Evolutionary conservation across 768 basidiomycete species (phyloP).

Genomic region (Boletus tomentosulus): DNA sequence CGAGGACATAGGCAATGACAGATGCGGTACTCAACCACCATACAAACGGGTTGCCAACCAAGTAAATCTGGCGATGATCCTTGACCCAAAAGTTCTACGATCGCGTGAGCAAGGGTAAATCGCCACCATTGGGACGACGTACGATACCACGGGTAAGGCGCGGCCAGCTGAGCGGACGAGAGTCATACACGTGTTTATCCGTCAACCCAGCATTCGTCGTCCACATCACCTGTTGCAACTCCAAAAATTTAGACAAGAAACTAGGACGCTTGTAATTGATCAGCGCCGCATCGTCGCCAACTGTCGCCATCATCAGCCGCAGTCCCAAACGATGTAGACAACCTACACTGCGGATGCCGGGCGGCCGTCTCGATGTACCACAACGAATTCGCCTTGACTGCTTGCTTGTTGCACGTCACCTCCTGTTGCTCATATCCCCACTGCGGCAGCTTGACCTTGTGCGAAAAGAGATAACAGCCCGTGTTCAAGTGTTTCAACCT

Average conservation of each 20-base stretch:
- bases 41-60: constrained; percentile 89
- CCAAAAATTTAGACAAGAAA: constrained; percentile 87
- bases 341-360: constrained; percentile 66
- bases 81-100: constrained; percentile 96
- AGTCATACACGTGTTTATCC: constrained; percentile 92
- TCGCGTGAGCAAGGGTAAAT: background rate
- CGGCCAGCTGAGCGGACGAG: constrained; percentile 93
- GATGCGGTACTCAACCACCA: constrained; percentile 86
- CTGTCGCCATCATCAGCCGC: constrained; percentile 37
- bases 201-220: constrained; percentile 93
- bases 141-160: constrained; percentile 88
- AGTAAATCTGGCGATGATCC: constrained; percentile 92
- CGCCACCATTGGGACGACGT: constrained; percentile 31
- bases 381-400: constrained; percentile 79
- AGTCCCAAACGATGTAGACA: background rate
- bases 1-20: constrained; percentile 58
- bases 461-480: constrained; percentile 96
- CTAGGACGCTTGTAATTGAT: constrained; percentile 90
- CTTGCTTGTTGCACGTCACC: constrained; percentile 99
- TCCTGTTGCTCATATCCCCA: constrained; percentile 99
- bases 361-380: constrained; percentile 89
- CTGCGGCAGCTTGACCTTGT: constrained; percentile 95
- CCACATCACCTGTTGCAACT: constrained; percentile 96
- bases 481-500: constrained; percentile 78
- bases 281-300: constrained; percentile 63